Conservation (phyloP, 2,329 filamentous ascomycete species). For the Coniella lustricola region DNA sequence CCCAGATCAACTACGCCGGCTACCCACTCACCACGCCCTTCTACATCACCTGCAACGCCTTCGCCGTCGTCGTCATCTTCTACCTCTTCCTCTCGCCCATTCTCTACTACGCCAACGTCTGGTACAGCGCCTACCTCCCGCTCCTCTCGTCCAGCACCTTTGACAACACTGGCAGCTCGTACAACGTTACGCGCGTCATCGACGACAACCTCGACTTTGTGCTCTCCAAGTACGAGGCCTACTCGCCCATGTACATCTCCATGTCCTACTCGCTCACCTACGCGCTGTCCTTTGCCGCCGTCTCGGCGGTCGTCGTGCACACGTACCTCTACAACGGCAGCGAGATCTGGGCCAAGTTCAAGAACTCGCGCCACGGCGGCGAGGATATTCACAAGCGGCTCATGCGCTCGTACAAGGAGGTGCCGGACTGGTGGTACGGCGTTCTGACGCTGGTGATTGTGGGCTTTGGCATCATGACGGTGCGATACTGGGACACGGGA, state of each 20-base stretch:
- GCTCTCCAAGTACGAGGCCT: slow-evolving; percentile 24
- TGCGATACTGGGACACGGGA: slow-evolving; percentile 21
- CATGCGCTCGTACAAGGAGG: slow-evolving; percentile 30
- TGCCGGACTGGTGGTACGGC: slow-evolving; percentile 34
- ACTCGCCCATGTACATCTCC: slow-evolving; percentile 31
- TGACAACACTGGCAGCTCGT: slow-evolving; percentile 26
- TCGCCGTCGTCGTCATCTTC: slow-evolving; percentile 24
- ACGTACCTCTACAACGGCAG: slow-evolving; percentile 27
- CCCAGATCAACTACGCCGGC: slow-evolving; percentile 26
- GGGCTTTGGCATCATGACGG: slow-evolving; percentile 26
- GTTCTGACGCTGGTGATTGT: slow-evolving; percentile 26
- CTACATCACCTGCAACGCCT: slow-evolving; percentile 25
- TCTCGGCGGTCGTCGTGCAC: slow-evolving; percentile 27
- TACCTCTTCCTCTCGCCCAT: slow-evolving; percentile 26
- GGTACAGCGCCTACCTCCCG: slow-evolving; percentile 27
- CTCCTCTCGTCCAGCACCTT: slow-evolving; percentile 24
- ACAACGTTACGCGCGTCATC: slow-evolving; percentile 26
- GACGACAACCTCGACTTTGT: slow-evolving; percentile 23
- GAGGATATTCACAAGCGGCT: slow-evolving; percentile 32
- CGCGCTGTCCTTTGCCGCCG: slow-evolving; percentile 29
- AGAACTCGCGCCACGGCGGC: slow-evolving; percentile 22
- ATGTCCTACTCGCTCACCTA: slow-evolving; percentile 29
- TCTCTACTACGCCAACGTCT: slow-evolving; percentile 27
- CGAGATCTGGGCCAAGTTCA: slow-evolving; percentile 28
- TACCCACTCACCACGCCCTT: slow-evolving; percentile 25